Conservation (phyloP, 208 protist species). For the Sergeia podlipaevii region DNA sequence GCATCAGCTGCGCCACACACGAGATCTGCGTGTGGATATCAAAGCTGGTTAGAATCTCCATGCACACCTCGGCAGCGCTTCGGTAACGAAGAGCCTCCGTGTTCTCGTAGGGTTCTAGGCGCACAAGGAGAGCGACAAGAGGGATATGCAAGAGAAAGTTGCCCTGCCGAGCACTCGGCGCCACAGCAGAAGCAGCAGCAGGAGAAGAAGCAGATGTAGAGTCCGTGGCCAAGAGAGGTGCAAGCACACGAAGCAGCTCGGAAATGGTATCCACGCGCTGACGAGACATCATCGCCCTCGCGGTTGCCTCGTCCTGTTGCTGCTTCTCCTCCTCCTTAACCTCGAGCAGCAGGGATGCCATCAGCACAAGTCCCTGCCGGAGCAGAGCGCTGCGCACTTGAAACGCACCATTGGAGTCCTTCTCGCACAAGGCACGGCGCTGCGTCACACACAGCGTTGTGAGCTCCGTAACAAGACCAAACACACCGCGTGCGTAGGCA, state of each 20-base stretch:
- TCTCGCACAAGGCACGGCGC: constrained; percentile 54
- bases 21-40: constrained; percentile 78
- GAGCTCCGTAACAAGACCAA: constrained; percentile 38
- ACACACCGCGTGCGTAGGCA: constrained; percentile 19
- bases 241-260: constrained; percentile 62
- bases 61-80: constrained; percentile 74
- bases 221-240: constrained; percentile 53
- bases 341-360: constrained; percentile 58
- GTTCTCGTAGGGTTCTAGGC: constrained; percentile 59
- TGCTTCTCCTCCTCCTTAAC: constrained; percentile 3
- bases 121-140: constrained; percentile 75
- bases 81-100: constrained; percentile 51
- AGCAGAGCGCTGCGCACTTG: constrained; percentile 32
- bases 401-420: constrained; percentile 32
- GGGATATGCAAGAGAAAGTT: constrained; percentile 64
- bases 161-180: constrained; percentile 1
- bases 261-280: constrained; percentile 52
- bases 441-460: constrained; percentile 57
- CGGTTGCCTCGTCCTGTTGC: constrained; percentile 4
- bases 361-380: constrained; percentile 69
- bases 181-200: constrained; percentile 2
- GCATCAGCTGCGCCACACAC: constrained; percentile 78
- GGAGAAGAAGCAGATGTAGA: neutral
- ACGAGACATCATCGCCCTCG: constrained; percentile 14
- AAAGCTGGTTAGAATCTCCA: constrained; percentile 71